These are phyloP conservation scores for Stephanodiscus triporus DNA, from an alignment of 108 stramenopile genomes.

Conservation along the genomic window DNA sequence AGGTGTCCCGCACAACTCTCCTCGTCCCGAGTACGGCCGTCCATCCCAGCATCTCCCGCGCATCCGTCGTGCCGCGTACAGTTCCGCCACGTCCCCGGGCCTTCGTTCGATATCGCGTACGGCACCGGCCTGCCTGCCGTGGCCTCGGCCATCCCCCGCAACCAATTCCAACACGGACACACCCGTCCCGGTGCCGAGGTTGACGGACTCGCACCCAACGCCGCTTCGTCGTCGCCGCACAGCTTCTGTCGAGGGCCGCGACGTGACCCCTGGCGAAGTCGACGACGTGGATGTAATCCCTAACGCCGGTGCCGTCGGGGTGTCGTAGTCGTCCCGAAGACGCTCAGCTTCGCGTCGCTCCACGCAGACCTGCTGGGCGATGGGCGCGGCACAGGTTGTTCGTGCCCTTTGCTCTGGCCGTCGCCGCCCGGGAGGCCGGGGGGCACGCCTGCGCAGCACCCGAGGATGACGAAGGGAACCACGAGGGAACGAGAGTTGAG, in stretches of 20 bases:
- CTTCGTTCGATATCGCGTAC: conserved; percentile 87
- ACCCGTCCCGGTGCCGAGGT: conserved; percentile 96
- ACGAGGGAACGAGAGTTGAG: no score
- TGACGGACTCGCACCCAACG: conserved; percentile 88
- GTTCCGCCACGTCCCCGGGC: conserved; percentile 92
- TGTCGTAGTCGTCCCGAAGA: conserved; percentile 99
- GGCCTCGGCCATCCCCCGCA: conserved; percentile 89
- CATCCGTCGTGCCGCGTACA: conserved; percentile 93
- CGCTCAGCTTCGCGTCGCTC: conserved; percentile 89
- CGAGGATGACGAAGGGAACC: background rate
- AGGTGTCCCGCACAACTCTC: conserved; percentile 97
- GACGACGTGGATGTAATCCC: conserved; percentile 99
- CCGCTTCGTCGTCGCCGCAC: conserved; percentile 53
- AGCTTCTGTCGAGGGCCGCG: conserved; percentile 90
- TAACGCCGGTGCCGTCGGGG: conserved; percentile 97
- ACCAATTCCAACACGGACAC: conserved; percentile 96
- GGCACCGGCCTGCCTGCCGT: conserved; percentile 89
- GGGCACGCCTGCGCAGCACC: no score
- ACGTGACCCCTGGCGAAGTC: conserved; percentile 98
- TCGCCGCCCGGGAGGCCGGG: no score
- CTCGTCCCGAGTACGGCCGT: conserved; percentile 84
- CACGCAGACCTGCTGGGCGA: conserved; percentile 90
- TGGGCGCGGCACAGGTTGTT: conserved; percentile 99
- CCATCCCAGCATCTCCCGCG: conserved; percentile 88
- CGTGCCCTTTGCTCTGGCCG: conserved; percentile 52